Percentiles rank a stretch among this genome's conserved stretches.
Conservation (phyloP, 2,329 filamentous ascomycete genomes). For the Hypoxylon sp. region DNA sequence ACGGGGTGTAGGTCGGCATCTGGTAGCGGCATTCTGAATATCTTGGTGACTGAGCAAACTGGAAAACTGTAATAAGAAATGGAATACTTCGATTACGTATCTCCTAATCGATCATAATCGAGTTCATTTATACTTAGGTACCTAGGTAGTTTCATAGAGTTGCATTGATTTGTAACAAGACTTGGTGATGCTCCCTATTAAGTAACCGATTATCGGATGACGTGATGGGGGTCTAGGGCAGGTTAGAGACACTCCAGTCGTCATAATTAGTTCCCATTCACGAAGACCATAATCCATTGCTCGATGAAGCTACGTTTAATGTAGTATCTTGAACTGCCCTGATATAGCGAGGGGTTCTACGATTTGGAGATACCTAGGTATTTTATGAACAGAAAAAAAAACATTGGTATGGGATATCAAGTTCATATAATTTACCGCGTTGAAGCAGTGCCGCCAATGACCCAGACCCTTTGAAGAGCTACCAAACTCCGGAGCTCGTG, state of each 20-base stretch:
- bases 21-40: constrained; percentile 41
- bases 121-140: background rate
- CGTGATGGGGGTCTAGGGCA: constrained; percentile 12
- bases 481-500: constrained; percentile 46
- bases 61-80: background rate
- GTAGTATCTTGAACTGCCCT: constrained; percentile 22
- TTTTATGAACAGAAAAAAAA: too few relatives aligned
- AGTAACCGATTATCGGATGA: constrained; percentile 13
- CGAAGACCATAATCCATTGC: background rate
- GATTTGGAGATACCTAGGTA: constrained; percentile 21
- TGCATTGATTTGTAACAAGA: constrained; percentile 14
- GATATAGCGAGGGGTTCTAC: constrained; percentile 9
- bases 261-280: constrained; percentile 6
- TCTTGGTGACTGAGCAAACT: background rate
- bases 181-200: background rate
- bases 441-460: constrained; percentile 55
- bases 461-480: constrained; percentile 44
- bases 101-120: background rate
- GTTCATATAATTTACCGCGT: constrained; percentile 50
- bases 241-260: constrained; percentile 2
- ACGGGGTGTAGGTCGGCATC: constrained; percentile 47
- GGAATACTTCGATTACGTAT: background rate
- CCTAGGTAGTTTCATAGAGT: too few relatives aligned
- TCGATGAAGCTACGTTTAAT: constrained; percentile 10
- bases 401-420: constrained; percentile 32